Base-by-base conservation (phyloP, 176 grass and related monocot genomes). In the Pontederia paniculata region DNA sequence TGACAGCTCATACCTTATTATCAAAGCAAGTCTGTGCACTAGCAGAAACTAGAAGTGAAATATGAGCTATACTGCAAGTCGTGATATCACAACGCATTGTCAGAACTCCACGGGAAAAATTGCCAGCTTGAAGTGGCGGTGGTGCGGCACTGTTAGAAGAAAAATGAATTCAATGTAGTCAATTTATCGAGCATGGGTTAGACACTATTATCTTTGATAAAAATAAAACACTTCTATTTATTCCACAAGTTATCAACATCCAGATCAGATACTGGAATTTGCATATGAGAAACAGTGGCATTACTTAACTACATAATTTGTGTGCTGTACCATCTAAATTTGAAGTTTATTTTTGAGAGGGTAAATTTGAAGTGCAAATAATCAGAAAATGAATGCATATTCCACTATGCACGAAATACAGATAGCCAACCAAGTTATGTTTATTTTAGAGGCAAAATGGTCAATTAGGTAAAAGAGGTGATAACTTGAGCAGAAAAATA, bases 11-110 rank as follows among this genome's bases (percentile, higher is more conserved):
- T 94, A 94, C 88, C 76, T 80, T 79, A 23, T 98, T 86, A 52
- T 98, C 86, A 74, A 98, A 98, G 81, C 93, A 98, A 78, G 87
- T 98, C n/a, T 98, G 93, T 53, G 93, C 86, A 44, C 93, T 91
- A 41, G 86, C 93, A 71, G 93, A 98, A 58, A 98, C 93, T 0
- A 98, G 68, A 28, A 98, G 79, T 46, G 93, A 98, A 19, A 98
- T 85, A 70, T 98, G 93, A 71, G 93, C 82, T 28, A 65, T 80
- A 81, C 93, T 98, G 60, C 76, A 84, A 42, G 93, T 98, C 48
- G 70, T 81, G 49, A 98, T 63, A 69, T 98, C 93, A 53, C 93
- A 98, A 20, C 93, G 86, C 93, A 98, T 98, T 9, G 93, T 98
- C 52, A 98, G 77, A 73, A 98, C 88, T 55, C 93, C 93, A 61